Conservation (phyloP, 176 grass and related monocot species). For the barley (Hordeum vulgare) region DNA sequence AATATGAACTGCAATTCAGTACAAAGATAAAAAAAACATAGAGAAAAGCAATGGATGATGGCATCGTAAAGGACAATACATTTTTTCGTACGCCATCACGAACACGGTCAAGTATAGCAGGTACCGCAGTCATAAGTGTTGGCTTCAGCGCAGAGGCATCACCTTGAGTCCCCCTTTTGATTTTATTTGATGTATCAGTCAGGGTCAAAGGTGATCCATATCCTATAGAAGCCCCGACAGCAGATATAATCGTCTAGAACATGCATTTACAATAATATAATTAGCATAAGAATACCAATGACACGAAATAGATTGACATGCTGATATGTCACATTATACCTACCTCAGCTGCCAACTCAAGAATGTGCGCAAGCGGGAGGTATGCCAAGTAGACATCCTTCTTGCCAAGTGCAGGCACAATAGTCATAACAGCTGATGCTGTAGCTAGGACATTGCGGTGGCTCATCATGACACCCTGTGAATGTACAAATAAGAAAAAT, state of each 20-base stretch:
- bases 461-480: slow-evolving; percentile 95
- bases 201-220: slow-evolving; percentile 92
- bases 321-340: neutral
- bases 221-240: slow-evolving; percentile 73
- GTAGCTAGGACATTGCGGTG: slow-evolving; percentile 75
- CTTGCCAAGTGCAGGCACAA: slow-evolving; percentile 67
- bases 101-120: slow-evolving; percentile 96
- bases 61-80: slow-evolving; percentile 32
- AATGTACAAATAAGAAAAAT: slow-evolving; percentile 8
- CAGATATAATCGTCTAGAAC: slow-evolving; percentile 65
- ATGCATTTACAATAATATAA: slow-evolving; percentile 3
- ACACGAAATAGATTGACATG: neutral
- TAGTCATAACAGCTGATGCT: slow-evolving; percentile 85
- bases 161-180: slow-evolving; percentile 81
- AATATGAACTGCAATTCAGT: neutral
- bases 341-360: slow-evolving; percentile 97
- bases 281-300: slow-evolving; percentile 23
- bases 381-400: slow-evolving; percentile 95
- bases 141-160: slow-evolving; percentile 77
- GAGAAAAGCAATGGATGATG: neutral
- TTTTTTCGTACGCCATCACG: slow-evolving; percentile 89
- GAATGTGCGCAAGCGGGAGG: slow-evolving; percentile 92
- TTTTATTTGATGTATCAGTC: slow-evolving; percentile 93
- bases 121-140: slow-evolving; percentile 83
- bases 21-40: neutral